phyloP scores from a whole-genome alignment of 139 green algal species.

The Chlamydomonas applanata region DNA sequence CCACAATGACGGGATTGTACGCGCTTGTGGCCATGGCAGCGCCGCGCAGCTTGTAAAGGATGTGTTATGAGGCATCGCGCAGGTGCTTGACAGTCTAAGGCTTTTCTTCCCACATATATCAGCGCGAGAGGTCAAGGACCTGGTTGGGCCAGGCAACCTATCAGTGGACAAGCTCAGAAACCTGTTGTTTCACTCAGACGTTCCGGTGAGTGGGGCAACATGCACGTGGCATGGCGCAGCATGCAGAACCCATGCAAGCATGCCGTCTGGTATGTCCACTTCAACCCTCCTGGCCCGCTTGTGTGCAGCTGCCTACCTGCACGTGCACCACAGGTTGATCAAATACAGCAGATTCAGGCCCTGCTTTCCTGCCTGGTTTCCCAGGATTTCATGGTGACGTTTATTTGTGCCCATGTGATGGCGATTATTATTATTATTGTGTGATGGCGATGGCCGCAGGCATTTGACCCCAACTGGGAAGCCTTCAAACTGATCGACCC shows the following conservation, averaged over 20 bases:
- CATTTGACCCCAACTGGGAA: slow-evolving; percentile 16
- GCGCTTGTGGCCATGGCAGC: no score
- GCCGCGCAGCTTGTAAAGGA: no score
- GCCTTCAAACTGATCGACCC: slow-evolving; percentile 25
- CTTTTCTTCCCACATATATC: slow-evolving; percentile 18
- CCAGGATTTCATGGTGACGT: no score
- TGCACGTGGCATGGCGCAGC: not conserved
- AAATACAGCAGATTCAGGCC: not conserved
- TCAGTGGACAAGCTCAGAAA: slow-evolving; percentile 24
- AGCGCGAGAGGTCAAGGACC: slow-evolving; percentile 13
- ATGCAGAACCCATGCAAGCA: not conserved
- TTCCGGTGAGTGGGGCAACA: not conserved
- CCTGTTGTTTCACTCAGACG: slow-evolving; percentile 18
- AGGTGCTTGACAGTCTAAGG: slow-evolving; percentile 18
- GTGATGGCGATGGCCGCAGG: not conserved
- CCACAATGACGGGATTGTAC: no score
- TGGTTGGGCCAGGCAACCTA: slow-evolving; percentile 29
- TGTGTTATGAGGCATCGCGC: slow-evolving; percentile 1
- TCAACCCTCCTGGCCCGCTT: not conserved
- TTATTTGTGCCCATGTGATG: no score
- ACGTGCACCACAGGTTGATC: not conserved
- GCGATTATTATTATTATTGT: no score
- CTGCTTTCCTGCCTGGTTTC: no score
- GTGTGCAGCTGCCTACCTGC: not conserved
- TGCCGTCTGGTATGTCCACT: not conserved